Percentiles rank a stretch among this genome's conserved stretches.
These are phyloP conservation scores for Geotrichum europaeum DNA, from an alignment of 1,139 yeast genomes.

Conservation along the genomic window DNA sequence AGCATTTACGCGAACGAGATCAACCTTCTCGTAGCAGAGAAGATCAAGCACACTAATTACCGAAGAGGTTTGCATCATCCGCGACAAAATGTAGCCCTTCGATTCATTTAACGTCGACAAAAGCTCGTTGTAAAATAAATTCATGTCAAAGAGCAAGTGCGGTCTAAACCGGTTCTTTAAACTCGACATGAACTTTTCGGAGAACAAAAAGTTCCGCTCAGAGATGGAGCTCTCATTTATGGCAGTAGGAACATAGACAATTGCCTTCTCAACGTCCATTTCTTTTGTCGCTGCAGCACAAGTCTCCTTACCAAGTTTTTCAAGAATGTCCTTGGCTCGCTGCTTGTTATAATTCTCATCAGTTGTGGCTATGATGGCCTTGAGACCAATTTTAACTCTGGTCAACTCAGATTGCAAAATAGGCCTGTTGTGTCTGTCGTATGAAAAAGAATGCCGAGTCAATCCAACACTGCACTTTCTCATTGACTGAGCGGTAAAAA, in stretches of 20 bases:
- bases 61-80: constrained; percentile 52
- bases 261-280: constrained; percentile 50
- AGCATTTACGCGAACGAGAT: constrained; percentile 49
- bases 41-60: constrained; percentile 50
- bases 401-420: constrained; percentile 27
- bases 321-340: constrained; percentile 42
- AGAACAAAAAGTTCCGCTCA: constrained; percentile 47
- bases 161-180: constrained; percentile 41
- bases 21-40: constrained; percentile 37
- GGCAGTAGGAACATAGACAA: constrained; percentile 45
- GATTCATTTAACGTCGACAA: constrained; percentile 37
- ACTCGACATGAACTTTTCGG: constrained; percentile 49
- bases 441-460: constrained; percentile 11
- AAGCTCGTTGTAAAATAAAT: constrained; percentile 41
- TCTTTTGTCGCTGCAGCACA: constrained; percentile 48
- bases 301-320: constrained; percentile 40
- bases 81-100: constrained; percentile 54
- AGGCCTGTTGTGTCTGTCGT: constrained; percentile 9
- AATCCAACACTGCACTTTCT: constrained; percentile 24
- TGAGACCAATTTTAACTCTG: constrained; percentile 34
- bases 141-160: constrained; percentile 44
- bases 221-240: constrained; percentile 37
- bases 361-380: constrained; percentile 59
- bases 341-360: constrained; percentile 43
- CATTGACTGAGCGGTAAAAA: constrained; percentile 26